Conservation (phyloP, 192 early-diverging fungal genomes). For the Chytriomyces hyalinus region DNA sequence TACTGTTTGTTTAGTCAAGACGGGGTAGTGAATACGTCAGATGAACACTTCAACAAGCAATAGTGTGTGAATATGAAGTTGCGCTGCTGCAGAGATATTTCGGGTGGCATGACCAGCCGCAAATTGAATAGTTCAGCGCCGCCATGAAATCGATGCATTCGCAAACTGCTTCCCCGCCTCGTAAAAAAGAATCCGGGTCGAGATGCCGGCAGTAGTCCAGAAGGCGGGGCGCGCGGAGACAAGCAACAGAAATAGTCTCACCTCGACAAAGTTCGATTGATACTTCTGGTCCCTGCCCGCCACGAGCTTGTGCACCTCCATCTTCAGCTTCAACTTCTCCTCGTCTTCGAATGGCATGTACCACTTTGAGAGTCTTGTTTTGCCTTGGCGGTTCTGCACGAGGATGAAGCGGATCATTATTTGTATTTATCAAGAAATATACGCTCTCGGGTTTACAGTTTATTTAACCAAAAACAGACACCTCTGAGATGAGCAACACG, state of each 20-base stretch:
- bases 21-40: too few species aligned
- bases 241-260: conserved; percentile 35
- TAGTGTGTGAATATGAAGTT: too few species aligned
- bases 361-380: conserved; percentile 97
- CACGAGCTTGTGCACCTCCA: conserved; percentile 93
- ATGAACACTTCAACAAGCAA: too few species aligned
- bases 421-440: neutral
- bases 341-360: conserved; percentile 93
- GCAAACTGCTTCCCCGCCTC: too few species aligned
- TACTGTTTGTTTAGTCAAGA: conserved; percentile 61
- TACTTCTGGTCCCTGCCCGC: conserved; percentile 96
- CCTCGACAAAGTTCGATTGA: conserved; percentile 98
- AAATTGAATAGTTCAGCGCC: too few species aligned
- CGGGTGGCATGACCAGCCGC: too few species aligned
- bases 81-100: too few species aligned
- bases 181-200: neutral
- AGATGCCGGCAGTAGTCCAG: neutral
- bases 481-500: neutral
- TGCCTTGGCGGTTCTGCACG: conserved; percentile 98
- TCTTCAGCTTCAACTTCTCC: conserved; percentile 92
- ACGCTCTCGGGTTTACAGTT: neutral
- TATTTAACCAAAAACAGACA: neutral
- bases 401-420: conserved; percentile 78
- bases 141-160: too few species aligned
- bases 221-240: neutral